Evolutionary conservation across 2,329 filamentous ascomycete genomes (phyloP), one percentile per base, ranked within the genome.

Genomic region (Fusarium virguliforme): DNA sequence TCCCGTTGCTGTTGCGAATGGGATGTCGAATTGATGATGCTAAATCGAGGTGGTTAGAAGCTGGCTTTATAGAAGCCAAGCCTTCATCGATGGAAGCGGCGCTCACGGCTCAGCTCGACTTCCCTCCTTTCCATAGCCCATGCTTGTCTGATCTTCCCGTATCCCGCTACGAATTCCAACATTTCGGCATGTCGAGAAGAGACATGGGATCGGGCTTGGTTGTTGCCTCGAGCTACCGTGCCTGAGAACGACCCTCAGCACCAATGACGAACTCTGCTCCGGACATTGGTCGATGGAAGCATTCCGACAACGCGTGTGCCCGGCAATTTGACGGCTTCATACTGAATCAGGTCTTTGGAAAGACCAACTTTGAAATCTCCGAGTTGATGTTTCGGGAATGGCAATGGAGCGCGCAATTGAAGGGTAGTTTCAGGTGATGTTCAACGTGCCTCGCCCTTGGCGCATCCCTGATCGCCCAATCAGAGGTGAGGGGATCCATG

Each of bases 51-150:
- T 35, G 51, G 32, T 54, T 9, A 54, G 43, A n/a, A 34, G 32
- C 30, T 54, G 32, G n/a, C 37, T 22, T 54, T 54, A 54, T 54
- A 54, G 30, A 54, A 24, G 51, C 30, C 48, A 54, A 24, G 22
- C 30, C 48, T 8, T 32, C 48, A 3, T 48, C 8, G 26, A 30
- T 30, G 26, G 30, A 9, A 4, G 30, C 43, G 26, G 30, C 6
- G 26, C 26, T 18, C 26, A 10, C 26, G 5, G 26, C 26, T 48
- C 26, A 48, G 26, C 6, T 30, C n/a, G 26, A n/a, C 26, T 48
- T 48, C 43, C 26, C 26, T 48, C n/a, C 15, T 48, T 30, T 30
- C 43, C 43, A 12, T 30, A 6, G 43, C 6, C 43, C 26, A 48
- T 6, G 15, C 15, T 30, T 30, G 6, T 48, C 8, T 48, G 15